Conservation (phyloP, 495 filamentous ascomycete species). For the Neurospora africana region DNA sequence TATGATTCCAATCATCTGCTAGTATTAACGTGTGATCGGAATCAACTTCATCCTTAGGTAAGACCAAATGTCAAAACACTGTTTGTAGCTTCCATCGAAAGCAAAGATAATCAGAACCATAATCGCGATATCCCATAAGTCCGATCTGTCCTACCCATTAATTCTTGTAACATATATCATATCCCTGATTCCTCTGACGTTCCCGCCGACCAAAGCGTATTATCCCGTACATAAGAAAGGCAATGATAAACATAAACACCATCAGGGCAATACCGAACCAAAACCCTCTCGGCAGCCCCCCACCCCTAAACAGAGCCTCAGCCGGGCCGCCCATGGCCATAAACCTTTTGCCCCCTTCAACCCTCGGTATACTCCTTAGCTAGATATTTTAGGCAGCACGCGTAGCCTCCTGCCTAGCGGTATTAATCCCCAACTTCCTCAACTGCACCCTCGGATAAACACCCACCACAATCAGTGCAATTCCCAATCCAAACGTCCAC, state of each 20-base stretch:
- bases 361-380: not conserved
- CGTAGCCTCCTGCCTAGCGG: not conserved
- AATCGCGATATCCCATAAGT: not conserved
- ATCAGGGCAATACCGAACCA: not conserved
- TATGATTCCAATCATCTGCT: not conserved
- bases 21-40: not conserved
- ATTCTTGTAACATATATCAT: not conserved
- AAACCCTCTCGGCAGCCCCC: not conserved
- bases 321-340: not conserved
- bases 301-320: not conserved
- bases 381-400: not conserved
- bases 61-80: not conserved
- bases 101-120: not conserved
- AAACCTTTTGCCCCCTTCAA: not conserved
- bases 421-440: constrained; percentile 61
- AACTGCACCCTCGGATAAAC: constrained; percentile 70
- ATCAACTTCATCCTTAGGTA: not conserved
- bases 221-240: not conserved
- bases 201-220: not conserved
- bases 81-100: not conserved
- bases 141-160: not conserved
- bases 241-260: not conserved
- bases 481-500: constrained; percentile 56
- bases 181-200: not conserved
- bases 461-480: constrained; percentile 53